A percentile compares a stretch with the other conserved stretches of the same genome.
Evolutionary conservation across 208 protist genomes (phyloP).

Genomic region (Crithidia acanthocephali): DNA sequence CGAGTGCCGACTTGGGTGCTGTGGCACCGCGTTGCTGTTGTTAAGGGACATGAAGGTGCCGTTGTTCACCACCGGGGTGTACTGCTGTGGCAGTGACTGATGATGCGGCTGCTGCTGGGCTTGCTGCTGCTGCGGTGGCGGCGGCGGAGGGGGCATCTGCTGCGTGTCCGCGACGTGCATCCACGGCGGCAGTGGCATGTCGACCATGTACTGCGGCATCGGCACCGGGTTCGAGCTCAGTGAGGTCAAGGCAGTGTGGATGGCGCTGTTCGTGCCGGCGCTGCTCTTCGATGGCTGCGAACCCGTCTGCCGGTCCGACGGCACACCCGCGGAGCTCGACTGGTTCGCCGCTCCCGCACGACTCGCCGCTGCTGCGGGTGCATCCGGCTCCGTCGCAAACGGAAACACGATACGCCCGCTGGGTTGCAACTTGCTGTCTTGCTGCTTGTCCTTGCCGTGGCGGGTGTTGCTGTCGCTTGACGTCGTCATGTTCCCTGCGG

Average conservation of each 20-base stretch:
- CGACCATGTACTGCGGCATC: constrained; percentile 13
- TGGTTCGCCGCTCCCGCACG: accelerated
- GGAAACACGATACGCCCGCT: neutral
- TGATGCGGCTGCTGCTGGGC: neutral
- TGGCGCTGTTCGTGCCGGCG: neutral
- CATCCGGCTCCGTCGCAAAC: neutral
- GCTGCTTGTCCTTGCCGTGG: neutral
- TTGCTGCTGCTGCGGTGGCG: neutral
- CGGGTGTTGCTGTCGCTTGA: constrained; percentile 8
- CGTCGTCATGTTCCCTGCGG: constrained; percentile 14
- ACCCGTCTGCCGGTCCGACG: neutral
- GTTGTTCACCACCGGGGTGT: neutral
- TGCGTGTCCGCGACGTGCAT: neutral
- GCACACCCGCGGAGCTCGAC: neutral
- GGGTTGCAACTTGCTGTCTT: too few species aligned
- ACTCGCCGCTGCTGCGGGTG: neutral
- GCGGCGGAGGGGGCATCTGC: neutral
- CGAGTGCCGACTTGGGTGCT: neutral
- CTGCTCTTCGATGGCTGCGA: constrained; percentile 2
- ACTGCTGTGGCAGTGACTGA: neutral
- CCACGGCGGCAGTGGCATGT: constrained; percentile 13
- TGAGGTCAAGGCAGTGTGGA: constrained; percentile 4
- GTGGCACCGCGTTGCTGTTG: neutral
- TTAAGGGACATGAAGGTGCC: constrained; percentile 4
- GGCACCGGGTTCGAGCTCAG: constrained; percentile 6